These are phyloP conservation scores for Nepenthes mirabilis DNA, from an alignment of 148 eudicot species.

Conservation along the genomic window DNA sequence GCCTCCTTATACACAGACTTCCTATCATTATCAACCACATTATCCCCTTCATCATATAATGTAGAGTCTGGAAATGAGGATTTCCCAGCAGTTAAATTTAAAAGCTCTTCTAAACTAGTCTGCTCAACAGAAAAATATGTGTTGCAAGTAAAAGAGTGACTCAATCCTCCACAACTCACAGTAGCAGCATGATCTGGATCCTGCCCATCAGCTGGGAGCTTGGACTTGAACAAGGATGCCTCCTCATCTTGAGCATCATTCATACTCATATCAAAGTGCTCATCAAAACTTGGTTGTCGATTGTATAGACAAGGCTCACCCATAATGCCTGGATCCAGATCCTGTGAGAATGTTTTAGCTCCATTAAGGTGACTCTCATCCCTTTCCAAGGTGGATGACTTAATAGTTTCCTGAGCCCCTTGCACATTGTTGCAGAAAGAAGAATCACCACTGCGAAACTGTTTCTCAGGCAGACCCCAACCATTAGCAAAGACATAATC, in stretches of 20 bases:
- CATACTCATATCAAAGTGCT: slow-evolving; percentile 2
- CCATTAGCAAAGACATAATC: neutral
- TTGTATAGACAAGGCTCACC: slow-evolving; percentile 6
- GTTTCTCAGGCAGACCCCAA: slow-evolving; percentile 1
- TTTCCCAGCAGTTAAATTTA: slow-evolving; percentile 1
- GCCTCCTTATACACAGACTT: neutral
- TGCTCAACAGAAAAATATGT: too few relatives aligned
- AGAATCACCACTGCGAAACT: slow-evolving; percentile 5
- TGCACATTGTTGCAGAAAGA: slow-evolving; percentile 5
- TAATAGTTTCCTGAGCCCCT: slow-evolving; percentile 2
- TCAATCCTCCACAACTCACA: too few relatives aligned
- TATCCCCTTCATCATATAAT: neutral
- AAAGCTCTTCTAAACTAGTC: too few relatives aligned
- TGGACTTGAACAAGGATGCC: slow-evolving; percentile 2
- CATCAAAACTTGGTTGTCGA: slow-evolving; percentile 7
- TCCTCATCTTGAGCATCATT: slow-evolving; percentile 7
- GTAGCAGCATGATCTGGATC: neutral
- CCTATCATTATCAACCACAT: neutral
- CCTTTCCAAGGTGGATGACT: neutral
- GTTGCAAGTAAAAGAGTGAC: too few relatives aligned
- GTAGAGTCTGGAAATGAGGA: neutral
- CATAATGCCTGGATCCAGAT: slow-evolving; percentile 2
- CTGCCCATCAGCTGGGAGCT: slow-evolving; percentile 1
- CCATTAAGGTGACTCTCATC: neutral
- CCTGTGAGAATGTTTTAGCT: neutral